Evolutionary conservation across 2,329 filamentous ascomycete genomes (phyloP).

Genomic region (Colletotrichum musicola): DNA sequence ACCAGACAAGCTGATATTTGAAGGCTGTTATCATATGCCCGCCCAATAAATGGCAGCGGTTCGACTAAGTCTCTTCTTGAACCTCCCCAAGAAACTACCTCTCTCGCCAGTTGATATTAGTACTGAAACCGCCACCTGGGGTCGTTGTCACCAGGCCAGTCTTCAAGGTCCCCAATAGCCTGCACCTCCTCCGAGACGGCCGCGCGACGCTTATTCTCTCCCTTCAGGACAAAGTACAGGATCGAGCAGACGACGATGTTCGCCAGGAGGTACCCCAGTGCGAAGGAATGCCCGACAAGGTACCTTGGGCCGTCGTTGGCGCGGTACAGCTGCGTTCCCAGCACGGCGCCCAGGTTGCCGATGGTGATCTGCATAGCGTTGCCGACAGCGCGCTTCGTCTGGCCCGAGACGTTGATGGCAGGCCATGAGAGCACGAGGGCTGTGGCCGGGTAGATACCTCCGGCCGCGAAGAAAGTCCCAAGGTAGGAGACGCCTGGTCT

Average conservation of each 20-base stretch:
- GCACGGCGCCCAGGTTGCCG: conserved; percentile 75
- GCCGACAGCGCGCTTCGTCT: conserved; percentile 76
- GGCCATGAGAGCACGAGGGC: conserved; percentile 77
- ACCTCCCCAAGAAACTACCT: no score
- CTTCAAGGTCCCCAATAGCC: conserved; percentile 62
- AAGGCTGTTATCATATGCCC: not conserved
- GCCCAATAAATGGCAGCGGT: not conserved
- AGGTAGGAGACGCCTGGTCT: conserved; percentile 70
- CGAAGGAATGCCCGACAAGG: conserved; percentile 75
- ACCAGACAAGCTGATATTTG: no score
- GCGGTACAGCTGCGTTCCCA: conserved; percentile 79
- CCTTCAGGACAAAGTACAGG: conserved; percentile 66
- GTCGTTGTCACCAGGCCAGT: conserved; percentile 74
- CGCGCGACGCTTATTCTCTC: conserved; percentile 69
- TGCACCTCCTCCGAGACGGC: conserved; percentile 56
- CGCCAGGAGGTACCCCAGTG: conserved; percentile 71
- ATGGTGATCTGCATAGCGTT: conserved; percentile 81
- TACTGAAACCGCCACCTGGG: conserved; percentile 75
- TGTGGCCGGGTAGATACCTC: conserved; percentile 75
- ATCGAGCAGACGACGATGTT: conserved; percentile 67
- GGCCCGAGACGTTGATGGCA: conserved; percentile 77
- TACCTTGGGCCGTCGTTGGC: conserved; percentile 71
- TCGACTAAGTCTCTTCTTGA: no score
- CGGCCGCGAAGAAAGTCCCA: conserved; percentile 73
- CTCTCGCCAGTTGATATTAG: conserved; percentile 42